Evolutionary conservation across 2,329 filamentous ascomycete genomes (phyloP), one percentile per base, ranked within the genome.

Genomic region (Alternaria postmessia): DNA sequence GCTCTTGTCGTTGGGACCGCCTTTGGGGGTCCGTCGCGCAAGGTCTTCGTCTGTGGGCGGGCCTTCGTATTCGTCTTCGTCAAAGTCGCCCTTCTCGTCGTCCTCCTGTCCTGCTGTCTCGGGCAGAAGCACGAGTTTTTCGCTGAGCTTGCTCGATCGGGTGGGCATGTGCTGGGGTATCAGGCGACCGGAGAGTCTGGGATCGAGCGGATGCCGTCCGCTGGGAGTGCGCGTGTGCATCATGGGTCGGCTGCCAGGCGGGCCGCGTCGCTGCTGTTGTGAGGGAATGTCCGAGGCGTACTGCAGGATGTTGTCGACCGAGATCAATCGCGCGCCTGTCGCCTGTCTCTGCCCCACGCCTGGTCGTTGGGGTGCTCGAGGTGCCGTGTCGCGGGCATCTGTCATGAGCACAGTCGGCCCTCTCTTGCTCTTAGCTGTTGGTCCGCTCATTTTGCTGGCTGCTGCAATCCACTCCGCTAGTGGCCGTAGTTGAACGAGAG

Each of bases 251-350:
- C 83, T 79, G 30, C 83, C 81, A 6, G 88, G 89, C 1, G 91
- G 90, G 0, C 87, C 85, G 39, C 95, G 89, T 57, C 93, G 92
- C 78, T 97, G 94, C 72, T 93, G 94, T 72, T 93, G 94, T 0
- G 95, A 98, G 1, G 95, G 95, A 41, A 99, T 95, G 74, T 97
- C 94, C 51, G 93, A 95, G 61, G 93, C 91, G 81, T 96, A 92
- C 77, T 96, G 93, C 5, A 99, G 88, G 66, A 98, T 91, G 76
- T 94, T 96, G 81, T 99, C 95, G 78, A 99, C 94, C 16, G 85
- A 88, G 75, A 98, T 92, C 78, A 91, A 71, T 83, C 88, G 94
- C 68, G 65, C 71, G 42, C 38, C 74, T 54, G 70, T 67, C 2
- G 67, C 63, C n/a, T 79, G 77, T 49, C 79, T 74, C 52, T 77